Conservation (phyloP, 2,329 filamentous ascomycete species). For the Sporothrix humicola region DNA sequence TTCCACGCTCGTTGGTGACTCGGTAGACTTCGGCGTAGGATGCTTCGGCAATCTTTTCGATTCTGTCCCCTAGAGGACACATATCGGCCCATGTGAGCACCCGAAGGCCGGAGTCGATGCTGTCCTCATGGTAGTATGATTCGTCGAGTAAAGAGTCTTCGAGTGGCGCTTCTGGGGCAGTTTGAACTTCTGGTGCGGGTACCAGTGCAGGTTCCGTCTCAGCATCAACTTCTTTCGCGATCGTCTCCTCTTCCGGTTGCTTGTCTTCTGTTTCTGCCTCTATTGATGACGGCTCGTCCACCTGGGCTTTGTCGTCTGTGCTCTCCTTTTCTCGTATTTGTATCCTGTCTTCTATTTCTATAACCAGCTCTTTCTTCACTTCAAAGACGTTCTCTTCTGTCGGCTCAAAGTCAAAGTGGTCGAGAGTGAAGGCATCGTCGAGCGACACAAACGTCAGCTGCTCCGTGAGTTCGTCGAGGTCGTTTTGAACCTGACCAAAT, state of each 20-base stretch:
- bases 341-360: not conserved
- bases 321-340: not conserved
- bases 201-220: not conserved
- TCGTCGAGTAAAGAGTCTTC: conserved; percentile 33
- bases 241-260: not conserved
- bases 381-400: not conserved
- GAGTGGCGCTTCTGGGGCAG: not conserved
- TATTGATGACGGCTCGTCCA: conserved; percentile 2
- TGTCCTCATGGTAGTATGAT: conserved; percentile 31
- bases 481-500: not conserved
- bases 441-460: conserved; percentile 37
- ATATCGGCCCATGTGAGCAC: conserved; percentile 63
- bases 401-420: conserved; percentile 18
- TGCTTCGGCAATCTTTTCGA: conserved; percentile 69
- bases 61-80: conserved; percentile 57
- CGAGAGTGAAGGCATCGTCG: conserved; percentile 29
- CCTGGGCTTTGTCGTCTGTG: not conserved
- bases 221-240: not conserved
- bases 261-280: not conserved
- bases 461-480: conserved; percentile 39
- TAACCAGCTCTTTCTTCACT: not conserved
- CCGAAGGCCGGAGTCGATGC: conserved; percentile 45
- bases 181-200: not conserved
- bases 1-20: conserved; percentile 63
- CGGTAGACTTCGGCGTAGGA: conserved; percentile 71